Percentiles rank a stretch among this genome's conserved stretches.
phyloP scores from a whole-genome alignment of 192 early-diverging fungal genomes.

The Coemansia biformis region DNA sequence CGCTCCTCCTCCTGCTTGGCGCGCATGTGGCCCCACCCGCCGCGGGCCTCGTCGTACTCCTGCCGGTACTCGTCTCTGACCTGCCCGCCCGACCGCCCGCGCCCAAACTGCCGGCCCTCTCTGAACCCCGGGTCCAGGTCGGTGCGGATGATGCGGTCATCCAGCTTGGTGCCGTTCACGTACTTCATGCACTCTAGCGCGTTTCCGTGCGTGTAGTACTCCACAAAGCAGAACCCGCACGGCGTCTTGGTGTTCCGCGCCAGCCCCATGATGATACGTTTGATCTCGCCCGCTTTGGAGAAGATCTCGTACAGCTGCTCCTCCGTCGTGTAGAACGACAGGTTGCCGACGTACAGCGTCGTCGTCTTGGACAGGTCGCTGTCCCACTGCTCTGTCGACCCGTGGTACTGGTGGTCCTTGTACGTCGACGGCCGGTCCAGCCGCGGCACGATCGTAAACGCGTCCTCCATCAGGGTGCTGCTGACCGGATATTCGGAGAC shows the following conservation, averaged over 20 bases:
- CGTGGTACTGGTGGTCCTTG: constrained; percentile 74
- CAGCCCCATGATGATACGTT: constrained; percentile 98
- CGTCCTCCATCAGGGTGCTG: constrained; percentile 22
- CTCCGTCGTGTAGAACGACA: constrained; percentile 97
- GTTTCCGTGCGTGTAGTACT: constrained; percentile 89
- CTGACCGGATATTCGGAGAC: too few relatives aligned
- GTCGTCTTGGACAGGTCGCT: constrained; percentile 51
- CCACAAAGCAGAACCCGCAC: constrained; percentile 99
- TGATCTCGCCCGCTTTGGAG: constrained; percentile 93
- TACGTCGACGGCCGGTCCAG: constrained; percentile 80
- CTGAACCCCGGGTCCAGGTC: constrained; percentile 95
- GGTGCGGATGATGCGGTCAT: constrained; percentile 89
- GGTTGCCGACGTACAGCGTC: constrained; percentile 94
- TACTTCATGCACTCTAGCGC: constrained; percentile 93
- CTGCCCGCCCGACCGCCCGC: constrained; percentile 92
- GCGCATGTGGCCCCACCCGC: constrained; percentile 88
- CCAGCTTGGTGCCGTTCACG: constrained; percentile 89
- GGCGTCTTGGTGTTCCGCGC: constrained; percentile 90
- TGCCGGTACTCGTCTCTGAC: constrained; percentile 91
- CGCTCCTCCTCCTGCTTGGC: constrained; percentile 64
- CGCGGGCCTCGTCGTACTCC: constrained; percentile 92
- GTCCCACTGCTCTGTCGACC: constrained; percentile 27
- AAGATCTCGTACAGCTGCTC: constrained; percentile 97
- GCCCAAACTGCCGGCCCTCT: constrained; percentile 89
- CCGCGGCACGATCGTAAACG: constrained; percentile 57